Conservation (phyloP, 306 rosid species). For the Quercus dentata region DNA sequence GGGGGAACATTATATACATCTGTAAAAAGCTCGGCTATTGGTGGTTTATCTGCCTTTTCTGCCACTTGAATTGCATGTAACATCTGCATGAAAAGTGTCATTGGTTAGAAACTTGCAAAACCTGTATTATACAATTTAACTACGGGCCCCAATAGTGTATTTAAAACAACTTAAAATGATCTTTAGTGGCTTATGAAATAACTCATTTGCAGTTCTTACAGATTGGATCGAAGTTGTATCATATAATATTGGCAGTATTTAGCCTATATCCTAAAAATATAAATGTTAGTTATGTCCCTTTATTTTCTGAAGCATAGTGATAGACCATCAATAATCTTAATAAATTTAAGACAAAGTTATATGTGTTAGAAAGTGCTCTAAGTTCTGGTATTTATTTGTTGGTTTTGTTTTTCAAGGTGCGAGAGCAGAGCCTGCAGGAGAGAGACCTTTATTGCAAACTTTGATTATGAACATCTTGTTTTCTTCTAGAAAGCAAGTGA, state of each 20-base stretch:
- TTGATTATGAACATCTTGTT: not conserved
- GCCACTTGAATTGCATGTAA: slow-evolving; percentile 83
- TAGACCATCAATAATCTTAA: too few species aligned
- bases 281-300: not conserved
- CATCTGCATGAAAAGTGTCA: slow-evolving; percentile 42
- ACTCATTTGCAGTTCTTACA: not conserved
- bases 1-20: slow-evolving; percentile 83
- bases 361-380: not conserved
- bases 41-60: slow-evolving; percentile 73
- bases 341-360: not conserved
- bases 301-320: not conserved
- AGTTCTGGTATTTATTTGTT: not conserved
- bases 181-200: not conserved
- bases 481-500: not conserved
- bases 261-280: not conserved
- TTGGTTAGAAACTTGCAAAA: not conserved
- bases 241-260: not conserved
- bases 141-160: not conserved
- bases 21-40: slow-evolving; percentile 58
- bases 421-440: not conserved
- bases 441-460: not conserved
- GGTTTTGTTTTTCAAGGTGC: not conserved
- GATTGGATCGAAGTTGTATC: not conserved
- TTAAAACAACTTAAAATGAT: too few species aligned
- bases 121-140: not conserved